Base-by-base conservation (phyloP, 208 protist genomes). In the Leishmania tarentolae region DNA sequence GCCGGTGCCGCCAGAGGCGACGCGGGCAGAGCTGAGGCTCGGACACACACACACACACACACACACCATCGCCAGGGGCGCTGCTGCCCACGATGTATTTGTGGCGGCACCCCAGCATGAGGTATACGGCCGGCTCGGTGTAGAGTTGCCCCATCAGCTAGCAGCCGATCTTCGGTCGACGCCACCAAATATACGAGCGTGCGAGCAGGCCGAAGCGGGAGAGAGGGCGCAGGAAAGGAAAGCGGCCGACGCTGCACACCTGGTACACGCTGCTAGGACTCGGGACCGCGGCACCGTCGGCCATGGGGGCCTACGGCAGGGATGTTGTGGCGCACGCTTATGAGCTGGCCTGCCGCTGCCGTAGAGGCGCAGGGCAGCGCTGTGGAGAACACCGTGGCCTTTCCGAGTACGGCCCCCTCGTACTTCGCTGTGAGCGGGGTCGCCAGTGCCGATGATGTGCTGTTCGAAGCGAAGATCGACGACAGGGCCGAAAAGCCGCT, bases 51-150 rank as follows among this genome's bases (percentile, higher is more conserved):
- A n/a, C n/a, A n/a, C n/a, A 0, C 7, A 35, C 35, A n/a, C n/a
- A n/a, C n/a, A 1, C 42, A 0, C 15, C 75, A 31, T 17, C 21
- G 28, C 50, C 3, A 37, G 53, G 0, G 8, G 52, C 63, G 50
- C 35, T 37, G 46, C 35, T 44, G 72, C 19, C 24, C 40, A 17
- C 31, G 11, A 31, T 53, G 40, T 74, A 80, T 65, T 56, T 50
- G 84, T 86, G 94, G 13, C 97, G 82, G 86, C 97, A 93, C 17
- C 91, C 82, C 50, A 98, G 71, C 95, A 98, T 98, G 31, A 98
- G 71, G 71, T 95, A 91, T 44, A 97, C 87, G n/a, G 84, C 76
- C 44, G 95, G 82, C 80, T 96, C 96, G 52, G 91, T 94, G 83
- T 88, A 94, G 31, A 97, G 86, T 75, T 97, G 81, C 5, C 95